These are phyloP conservation scores for Nepenthes mirabilis DNA, from an alignment of 148 eudicot species.

Conservation along the genomic window DNA sequence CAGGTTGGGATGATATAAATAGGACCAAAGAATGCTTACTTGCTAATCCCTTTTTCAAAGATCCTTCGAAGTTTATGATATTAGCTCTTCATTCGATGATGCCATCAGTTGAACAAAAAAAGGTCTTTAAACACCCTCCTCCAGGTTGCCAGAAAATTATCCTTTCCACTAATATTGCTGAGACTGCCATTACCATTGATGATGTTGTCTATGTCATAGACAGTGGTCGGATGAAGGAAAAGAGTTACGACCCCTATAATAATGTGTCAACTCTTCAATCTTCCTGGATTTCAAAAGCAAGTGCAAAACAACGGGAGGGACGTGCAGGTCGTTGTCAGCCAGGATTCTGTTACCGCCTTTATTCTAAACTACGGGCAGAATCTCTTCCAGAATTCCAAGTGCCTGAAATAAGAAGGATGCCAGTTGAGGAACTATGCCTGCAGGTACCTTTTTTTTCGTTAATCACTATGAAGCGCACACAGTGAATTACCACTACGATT, in stretches of 20 bases:
- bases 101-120: constrained; percentile 73
- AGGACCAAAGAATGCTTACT: constrained; percentile 41
- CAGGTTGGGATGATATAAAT: constrained; percentile 94
- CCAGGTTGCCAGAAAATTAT: constrained; percentile 81
- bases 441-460: constrained; percentile 42
- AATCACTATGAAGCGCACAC: not conserved
- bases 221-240: constrained; percentile 94
- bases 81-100: constrained; percentile 85
- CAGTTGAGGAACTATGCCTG: constrained; percentile 89
- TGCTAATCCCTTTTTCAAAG: constrained; percentile 34
- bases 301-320: constrained; percentile 97
- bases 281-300: constrained; percentile 91
- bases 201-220: constrained; percentile 93
- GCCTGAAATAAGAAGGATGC: constrained; percentile 83
- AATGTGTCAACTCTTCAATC: constrained; percentile 87
- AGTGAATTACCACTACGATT: not conserved
- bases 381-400: constrained; percentile 78
- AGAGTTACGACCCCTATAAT: constrained; percentile 80
- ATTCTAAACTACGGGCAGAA: constrained; percentile 53
- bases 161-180: constrained; percentile 92
- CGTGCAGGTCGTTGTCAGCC: constrained; percentile 99
- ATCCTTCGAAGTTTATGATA: constrained; percentile 50
- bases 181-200: constrained; percentile 83
- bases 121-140: constrained; percentile 62
- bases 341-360: constrained; percentile 91